Evolutionary conservation across 805 yeast genomes (phyloP).

Genomic region (Danielia oregonensis): DNA sequence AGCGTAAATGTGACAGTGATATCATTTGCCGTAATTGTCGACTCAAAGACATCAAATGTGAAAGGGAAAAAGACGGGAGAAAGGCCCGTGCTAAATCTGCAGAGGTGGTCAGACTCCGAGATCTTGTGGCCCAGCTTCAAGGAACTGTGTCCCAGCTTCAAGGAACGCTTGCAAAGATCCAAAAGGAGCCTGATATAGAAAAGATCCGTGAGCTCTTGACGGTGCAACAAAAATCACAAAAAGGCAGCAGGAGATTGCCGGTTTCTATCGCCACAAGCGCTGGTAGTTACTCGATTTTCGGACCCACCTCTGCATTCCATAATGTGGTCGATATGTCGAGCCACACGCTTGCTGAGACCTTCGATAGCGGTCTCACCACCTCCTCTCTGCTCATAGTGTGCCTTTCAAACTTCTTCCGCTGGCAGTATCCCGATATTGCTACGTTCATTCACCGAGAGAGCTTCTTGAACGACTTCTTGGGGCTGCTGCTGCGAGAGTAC

Average conservation of each 20-base stretch:
- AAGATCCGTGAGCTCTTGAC: slow-evolving; percentile 1
- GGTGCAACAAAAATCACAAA: slow-evolving; percentile 1
- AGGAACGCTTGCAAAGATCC: slow-evolving; percentile 1
- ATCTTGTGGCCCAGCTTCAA: slow-evolving; percentile 4
- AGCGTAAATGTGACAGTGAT: slow-evolving; percentile 14
- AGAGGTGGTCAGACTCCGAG: slow-evolving; percentile 10
- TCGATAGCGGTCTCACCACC: slow-evolving; percentile 6
- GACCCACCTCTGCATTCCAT: slow-evolving; percentile 17
- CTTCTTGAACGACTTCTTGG: slow-evolving; percentile 15
- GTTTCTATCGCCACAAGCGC: slow-evolving; percentile 14
- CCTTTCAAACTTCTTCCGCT: slow-evolving; percentile 13
- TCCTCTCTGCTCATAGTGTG: slow-evolving; percentile 10
- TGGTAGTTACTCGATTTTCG: slow-evolving; percentile 15
- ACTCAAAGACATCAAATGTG: slow-evolving; percentile 7
- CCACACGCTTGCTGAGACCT: slow-evolving; percentile 5
- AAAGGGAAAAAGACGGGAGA: slow-evolving; percentile 10
- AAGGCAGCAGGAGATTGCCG: slow-evolving; percentile 9
- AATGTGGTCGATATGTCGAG: slow-evolving; percentile 11
- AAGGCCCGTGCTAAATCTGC: slow-evolving; percentile 5
- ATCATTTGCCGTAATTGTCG: slow-evolving; percentile 10
- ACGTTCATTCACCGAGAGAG: slow-evolving; percentile 18
- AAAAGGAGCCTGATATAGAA: background rate
- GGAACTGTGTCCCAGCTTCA: slow-evolving; percentile 6
- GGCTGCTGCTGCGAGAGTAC: too few species aligned
- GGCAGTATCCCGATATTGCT: slow-evolving; percentile 18